phyloP scores from a whole-genome alignment of 2,329 filamentous ascomycete species.

The Diaporthe sp. region DNA sequence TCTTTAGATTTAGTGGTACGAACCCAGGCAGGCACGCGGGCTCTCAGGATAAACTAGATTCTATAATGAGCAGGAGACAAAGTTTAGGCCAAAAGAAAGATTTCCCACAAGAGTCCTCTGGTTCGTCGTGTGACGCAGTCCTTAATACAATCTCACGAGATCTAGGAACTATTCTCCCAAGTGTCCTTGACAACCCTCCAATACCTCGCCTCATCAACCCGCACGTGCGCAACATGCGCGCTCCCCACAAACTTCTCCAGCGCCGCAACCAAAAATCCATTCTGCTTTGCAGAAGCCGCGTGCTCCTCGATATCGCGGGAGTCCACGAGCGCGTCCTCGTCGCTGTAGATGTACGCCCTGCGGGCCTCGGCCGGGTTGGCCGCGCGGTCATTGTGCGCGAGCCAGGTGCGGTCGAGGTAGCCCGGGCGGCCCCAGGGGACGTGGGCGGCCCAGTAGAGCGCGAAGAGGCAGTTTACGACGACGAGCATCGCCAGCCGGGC shows the following conservation, averaged over 20 bases:
- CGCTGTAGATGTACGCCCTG: conserved; percentile 67
- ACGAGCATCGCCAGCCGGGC: conserved; percentile 50
- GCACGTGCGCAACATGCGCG: conserved; percentile 66
- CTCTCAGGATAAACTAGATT: conserved; percentile 2
- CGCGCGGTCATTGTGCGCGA: conserved; percentile 54
- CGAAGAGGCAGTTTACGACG: conserved; percentile 53
- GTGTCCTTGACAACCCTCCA: conserved; percentile 62
- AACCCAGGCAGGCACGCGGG: neutral
- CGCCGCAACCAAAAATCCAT: conserved; percentile 56
- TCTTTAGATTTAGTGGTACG: conserved; percentile 5
- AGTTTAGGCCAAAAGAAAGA: neutral
- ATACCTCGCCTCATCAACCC: conserved; percentile 62
- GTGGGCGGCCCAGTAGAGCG: conserved; percentile 48
- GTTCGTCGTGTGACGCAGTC: neutral
- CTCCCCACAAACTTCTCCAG: conserved; percentile 63
- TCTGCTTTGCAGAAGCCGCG: conserved; percentile 55
- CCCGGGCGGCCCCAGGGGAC: conserved; percentile 50
- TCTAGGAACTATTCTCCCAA: conserved; percentile 55
- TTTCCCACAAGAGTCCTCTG: conserved; percentile 31
- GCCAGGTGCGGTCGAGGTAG: conserved; percentile 52
- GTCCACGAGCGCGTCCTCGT: conserved; percentile 62
- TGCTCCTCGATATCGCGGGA: conserved; percentile 64
- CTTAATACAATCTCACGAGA: neutral
- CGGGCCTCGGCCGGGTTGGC: conserved; percentile 56
- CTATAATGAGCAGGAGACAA: conserved; percentile 6